Percentiles rank a stretch among this genome's conserved stretches.
These are phyloP conservation scores for Penstemon davidsonii DNA, from an alignment of 257 asterid species.

Conservation along the genomic window DNA sequence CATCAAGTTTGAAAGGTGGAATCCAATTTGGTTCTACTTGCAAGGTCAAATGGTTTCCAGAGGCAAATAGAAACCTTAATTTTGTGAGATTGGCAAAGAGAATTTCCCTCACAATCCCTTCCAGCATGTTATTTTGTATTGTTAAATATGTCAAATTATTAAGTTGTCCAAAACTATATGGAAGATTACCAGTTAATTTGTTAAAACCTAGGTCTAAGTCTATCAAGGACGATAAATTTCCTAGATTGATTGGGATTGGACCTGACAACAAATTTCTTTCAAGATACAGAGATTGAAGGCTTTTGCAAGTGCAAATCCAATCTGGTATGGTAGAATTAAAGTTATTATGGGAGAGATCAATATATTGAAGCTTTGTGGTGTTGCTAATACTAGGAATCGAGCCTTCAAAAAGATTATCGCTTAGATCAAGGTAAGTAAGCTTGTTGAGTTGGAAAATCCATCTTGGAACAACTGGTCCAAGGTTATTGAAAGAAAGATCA, in stretches of 20 bases:
- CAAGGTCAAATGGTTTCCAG: slow-evolving; percentile 29
- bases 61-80: neutral
- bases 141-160: neutral
- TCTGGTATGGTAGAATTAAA: slow-evolving; percentile 37
- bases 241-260: slow-evolving; percentile 32
- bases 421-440: slow-evolving; percentile 31
- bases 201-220: neutral
- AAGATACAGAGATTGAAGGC: neutral
- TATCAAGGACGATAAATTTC: slow-evolving; percentile 24
- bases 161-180: slow-evolving; percentile 38
- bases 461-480: slow-evolving; percentile 7
- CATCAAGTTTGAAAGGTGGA: slow-evolving; percentile 14
- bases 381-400: slow-evolving; percentile 19
- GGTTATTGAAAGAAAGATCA: neutral
- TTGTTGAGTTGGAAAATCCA: slow-evolving; percentile 37
- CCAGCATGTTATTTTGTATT: slow-evolving; percentile 11
- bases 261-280: slow-evolving; percentile 23
- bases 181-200: slow-evolving; percentile 41
- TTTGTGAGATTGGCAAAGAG: slow-evolving; percentile 38
- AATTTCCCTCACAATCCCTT: slow-evolving; percentile 37
- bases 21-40: slow-evolving; percentile 32
- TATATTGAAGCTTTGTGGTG: neutral
- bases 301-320: slow-evolving; percentile 35
- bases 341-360: slow-evolving; percentile 21
- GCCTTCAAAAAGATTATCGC: neutral